These are phyloP conservation scores for Deakozyma indianensis DNA, from an alignment of 805 yeast species.

Conservation along the genomic window DNA sequence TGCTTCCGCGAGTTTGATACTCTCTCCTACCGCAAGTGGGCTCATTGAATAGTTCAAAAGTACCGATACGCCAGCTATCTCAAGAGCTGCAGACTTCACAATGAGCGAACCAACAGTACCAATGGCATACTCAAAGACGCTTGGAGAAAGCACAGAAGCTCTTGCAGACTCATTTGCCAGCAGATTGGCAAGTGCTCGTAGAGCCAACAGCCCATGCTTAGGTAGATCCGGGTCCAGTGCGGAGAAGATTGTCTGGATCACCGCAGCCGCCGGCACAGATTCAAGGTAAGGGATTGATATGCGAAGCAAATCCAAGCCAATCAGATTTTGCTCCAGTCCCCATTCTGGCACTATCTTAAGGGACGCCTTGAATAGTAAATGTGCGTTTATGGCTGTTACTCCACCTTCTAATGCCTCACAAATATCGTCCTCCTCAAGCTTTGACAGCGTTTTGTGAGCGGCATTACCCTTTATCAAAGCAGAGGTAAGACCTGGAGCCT, in stretches of 20 bases:
- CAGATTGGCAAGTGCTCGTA: conserved; percentile 42
- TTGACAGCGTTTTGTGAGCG: conserved; percentile 9
- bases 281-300: conserved; percentile 30
- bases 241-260: conserved; percentile 12
- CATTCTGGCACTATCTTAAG: conserved; percentile 29
- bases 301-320: conserved; percentile 49
- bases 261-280: conserved; percentile 21
- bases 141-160: conserved; percentile 13
- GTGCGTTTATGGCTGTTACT: conserved; percentile 16
- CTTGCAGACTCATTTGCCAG: conserved; percentile 21
- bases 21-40: conserved; percentile 19
- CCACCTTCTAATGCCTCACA: conserved; percentile 4
- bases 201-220: conserved; percentile 38
- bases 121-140: conserved; percentile 18
- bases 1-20: conserved; percentile 24
- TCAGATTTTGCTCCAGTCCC: conserved; percentile 32
- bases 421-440: conserved; percentile 6
- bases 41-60: conserved; percentile 31
- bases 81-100: conserved; percentile 8
- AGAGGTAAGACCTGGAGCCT: conserved; percentile 26
- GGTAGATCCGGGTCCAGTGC: conserved; percentile 18
- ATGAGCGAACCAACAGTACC: conserved; percentile 9
- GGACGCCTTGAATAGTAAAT: conserved; percentile 23
- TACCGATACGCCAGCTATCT: conserved; percentile 34
- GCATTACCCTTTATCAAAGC: conserved; percentile 17